Evolutionary conservation across 306 rosid species (phyloP).

Genomic region (Dryas drummondii): DNA sequence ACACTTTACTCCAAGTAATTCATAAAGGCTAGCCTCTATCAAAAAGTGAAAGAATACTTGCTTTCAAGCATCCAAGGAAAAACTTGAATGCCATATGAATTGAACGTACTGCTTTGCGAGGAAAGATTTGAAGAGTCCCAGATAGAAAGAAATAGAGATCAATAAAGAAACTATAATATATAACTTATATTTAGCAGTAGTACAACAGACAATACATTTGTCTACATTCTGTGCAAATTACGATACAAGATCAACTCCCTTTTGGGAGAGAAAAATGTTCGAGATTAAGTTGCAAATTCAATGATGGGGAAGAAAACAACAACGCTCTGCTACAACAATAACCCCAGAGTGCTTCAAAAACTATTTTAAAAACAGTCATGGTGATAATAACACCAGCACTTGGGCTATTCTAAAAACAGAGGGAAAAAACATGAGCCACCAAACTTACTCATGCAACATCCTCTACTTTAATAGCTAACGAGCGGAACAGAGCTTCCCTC

Average conservation of each 20-base stretch:
- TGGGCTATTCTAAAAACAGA: constrained; percentile 9
- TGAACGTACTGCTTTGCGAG: no score
- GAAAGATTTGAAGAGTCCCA: no score
- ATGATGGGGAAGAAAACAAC: constrained; percentile 38
- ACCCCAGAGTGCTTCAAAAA: constrained; percentile 54
- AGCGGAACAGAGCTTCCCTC: constrained; percentile 50
- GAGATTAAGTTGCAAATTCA: constrained; percentile 25
- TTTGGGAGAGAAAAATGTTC: constrained; percentile 35
- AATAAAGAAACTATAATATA: no score
- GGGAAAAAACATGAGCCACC: constrained; percentile 52
- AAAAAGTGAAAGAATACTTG: no score
- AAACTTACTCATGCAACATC: constrained; percentile 44
- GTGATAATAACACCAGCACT: no score
- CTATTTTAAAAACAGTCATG: constrained; percentile 28
- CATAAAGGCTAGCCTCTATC: no score
- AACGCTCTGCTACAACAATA: constrained; percentile 41
- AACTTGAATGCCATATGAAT: no score
- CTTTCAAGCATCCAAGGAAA: no score
- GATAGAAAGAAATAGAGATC: no score
- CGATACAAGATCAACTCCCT: constrained; percentile 36
- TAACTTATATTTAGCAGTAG: no score
- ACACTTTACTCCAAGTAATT: no score
- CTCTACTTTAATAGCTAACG: constrained; percentile 36
- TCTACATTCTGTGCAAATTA: neutral
- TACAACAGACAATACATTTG: neutral